Base-by-base conservation (phyloP, 179 eudicot species). In the Silene coronaria region DNA sequence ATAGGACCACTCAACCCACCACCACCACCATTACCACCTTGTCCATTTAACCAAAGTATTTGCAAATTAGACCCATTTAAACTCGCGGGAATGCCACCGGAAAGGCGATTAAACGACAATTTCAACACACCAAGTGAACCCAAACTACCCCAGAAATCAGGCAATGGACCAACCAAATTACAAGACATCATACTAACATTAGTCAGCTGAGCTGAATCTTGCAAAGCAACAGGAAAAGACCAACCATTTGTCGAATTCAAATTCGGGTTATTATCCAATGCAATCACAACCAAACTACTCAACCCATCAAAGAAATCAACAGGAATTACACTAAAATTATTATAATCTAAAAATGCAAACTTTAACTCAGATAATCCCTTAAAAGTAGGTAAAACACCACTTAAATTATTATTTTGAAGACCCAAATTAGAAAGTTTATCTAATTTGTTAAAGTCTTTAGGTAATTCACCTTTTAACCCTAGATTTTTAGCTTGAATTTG, bases 241-340 rank as follows among this genome's bases (percentile, higher is more conserved):
- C 97, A 93, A 3, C 98, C 98, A 71, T 75, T 67, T 4, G 81
- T 86, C 42, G 83, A 85, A 82, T 93, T 93, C 58, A 93, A 83
- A 17, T 27, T 28, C 16, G 91, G 90, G 73, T 84, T 93, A 46
- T 63, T 6, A 81, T 93, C 98, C 32, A 93, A 75, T 32, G 97
- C 98, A 83, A 93, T 73, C n/a, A 77, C 85, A 80, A 88, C 82
- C 34, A 93, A 87, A 85, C 76, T 85, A 79, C 19, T 84, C 51
- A 93, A 87, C 53, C 97, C 97, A 78, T 84, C 82, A 68, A 93
- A 91, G 85, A 91, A 93, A 86, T 93, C 91, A 27, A 76, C 82
- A 14, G 97, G 93, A 80, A 93, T 91, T 53, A 85, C 67, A 73
- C 86, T 89, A 58, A 93, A 93, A 68, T 81, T 74, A 78, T 93